These are phyloP conservation scores for Leccinum pachyderme DNA, from an alignment of 1,284 basidiomycete species.

Conservation along the genomic window DNA sequence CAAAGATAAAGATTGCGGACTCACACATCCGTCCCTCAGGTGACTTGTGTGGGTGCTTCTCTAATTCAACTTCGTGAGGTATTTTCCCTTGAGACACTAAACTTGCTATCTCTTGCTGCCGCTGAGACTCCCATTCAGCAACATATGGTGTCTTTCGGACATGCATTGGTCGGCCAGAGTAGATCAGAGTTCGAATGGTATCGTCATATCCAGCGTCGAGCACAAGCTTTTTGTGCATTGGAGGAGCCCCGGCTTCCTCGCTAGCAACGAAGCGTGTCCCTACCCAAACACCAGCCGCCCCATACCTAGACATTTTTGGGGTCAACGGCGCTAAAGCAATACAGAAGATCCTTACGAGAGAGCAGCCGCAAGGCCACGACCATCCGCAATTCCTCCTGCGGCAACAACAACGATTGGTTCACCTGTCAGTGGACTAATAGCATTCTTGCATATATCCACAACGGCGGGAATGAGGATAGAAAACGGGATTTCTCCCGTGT, in stretches of 20 bases:
- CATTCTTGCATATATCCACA: constrained; percentile 70
- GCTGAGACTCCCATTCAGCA: constrained; percentile 61
- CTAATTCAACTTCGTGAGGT: constrained; percentile 73
- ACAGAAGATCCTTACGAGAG: constrained; percentile 53
- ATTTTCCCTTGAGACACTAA: constrained; percentile 68
- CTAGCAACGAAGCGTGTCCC: constrained; percentile 90
- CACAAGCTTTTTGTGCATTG: constrained; percentile 74
- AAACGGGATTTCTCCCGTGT: constrained; percentile 74
- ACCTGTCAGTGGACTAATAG: constrained; percentile 72
- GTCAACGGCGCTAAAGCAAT: constrained; percentile 1
- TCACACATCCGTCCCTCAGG: constrained; percentile 59
- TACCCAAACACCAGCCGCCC: constrained; percentile 85
- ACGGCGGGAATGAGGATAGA: constrained; percentile 78
- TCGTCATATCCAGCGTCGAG: constrained; percentile 71
- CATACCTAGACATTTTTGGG: constrained; percentile 45
- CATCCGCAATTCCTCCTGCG: constrained; percentile 83
- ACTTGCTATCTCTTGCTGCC: constrained; percentile 56
- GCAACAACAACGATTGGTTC: constrained; percentile 76
- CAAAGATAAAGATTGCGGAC: constrained; percentile 23
- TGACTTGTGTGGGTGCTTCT: constrained; percentile 66
- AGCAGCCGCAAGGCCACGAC: constrained; percentile 76
- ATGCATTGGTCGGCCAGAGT: constrained; percentile 82
- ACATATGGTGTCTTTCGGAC: constrained; percentile 80
- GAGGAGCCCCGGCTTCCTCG: constrained; percentile 78
- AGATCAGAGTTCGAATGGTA: constrained; percentile 70